These are phyloP conservation scores for Aureobasidium mangrovei DNA, from an alignment of 2,329 filamentous ascomycete species.

Conservation along the genomic window DNA sequence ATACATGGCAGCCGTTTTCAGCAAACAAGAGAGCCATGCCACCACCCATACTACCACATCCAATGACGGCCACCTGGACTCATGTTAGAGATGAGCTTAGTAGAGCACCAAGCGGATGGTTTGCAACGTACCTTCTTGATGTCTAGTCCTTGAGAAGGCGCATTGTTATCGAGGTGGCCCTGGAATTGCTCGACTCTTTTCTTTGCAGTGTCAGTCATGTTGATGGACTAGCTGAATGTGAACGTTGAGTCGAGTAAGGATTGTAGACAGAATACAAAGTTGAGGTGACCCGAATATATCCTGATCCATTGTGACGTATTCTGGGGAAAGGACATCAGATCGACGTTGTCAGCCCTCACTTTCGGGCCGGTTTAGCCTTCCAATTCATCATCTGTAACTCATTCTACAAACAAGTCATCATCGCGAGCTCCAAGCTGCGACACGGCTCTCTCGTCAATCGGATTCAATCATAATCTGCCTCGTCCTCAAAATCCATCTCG, in stretches of 20 bases:
- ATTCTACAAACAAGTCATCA: neutral
- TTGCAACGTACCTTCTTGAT: conserved; percentile 22
- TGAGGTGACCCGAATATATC: conserved; percentile 1
- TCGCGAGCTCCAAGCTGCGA: neutral
- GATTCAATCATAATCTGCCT: conserved; percentile 15
- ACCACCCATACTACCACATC: conserved; percentile 52
- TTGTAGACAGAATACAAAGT: neutral
- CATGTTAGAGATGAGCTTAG: neutral
- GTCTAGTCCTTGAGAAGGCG: conserved; percentile 17
- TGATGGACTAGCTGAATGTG: neutral
- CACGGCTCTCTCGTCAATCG: no score
- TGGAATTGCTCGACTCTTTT: no score
- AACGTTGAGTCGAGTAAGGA: neutral
- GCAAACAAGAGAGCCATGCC: conserved; percentile 52
- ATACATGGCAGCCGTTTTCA: conserved; percentile 47
- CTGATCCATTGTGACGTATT: neutral
- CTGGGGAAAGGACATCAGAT: conserved; percentile 4
- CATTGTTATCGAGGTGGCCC: no score
- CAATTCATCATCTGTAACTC: neutral
- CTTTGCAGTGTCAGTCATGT: neutral
- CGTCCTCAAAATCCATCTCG: conserved; percentile 17
- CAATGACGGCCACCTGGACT: conserved; percentile 46
- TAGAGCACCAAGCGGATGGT: neutral
- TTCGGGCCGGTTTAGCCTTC: neutral
- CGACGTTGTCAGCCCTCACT: conserved; percentile 8